Base-by-base conservation (phyloP, 2,329 filamentous ascomycete genomes). In the Neodidymelliopsis sp. region DNA sequence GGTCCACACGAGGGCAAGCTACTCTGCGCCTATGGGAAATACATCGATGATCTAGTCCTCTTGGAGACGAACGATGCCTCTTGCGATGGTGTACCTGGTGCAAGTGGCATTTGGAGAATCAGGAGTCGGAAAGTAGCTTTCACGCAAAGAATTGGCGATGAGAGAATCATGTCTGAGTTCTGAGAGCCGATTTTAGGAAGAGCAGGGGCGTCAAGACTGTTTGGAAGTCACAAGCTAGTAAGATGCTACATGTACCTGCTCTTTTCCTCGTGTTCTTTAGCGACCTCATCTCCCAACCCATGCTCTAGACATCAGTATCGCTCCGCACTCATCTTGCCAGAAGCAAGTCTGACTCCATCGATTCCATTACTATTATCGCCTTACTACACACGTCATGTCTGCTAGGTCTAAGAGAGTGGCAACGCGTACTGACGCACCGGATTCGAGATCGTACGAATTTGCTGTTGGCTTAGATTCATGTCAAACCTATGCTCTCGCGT, bases 21-120 rank as follows among this genome's bases (percentile, higher is more conserved):
- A 28, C 63, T 76, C 2, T 73, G 71, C 19, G 75, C 75, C 12
- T 77, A 73, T 48, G 75, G 75, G 8, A 72, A 61, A 43, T 77
- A 77, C 45, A 54, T 67, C 4, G 76, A 77, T 49, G 60, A 69
- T 27, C 51, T 77, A 7, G 59, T 73, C 1, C 54, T 67, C 20
- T 39, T 66, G 16, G 55, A 56, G 27, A 55, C 57, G 15, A 56
- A 53, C 11, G 49, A 51, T 4, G 61, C 52, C 7, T 57, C 66
- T 34, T 51, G 31, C 10, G 67, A 71, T 34, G 66, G 66, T 10
- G 62, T 70, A 25, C 60, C 60, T 19, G 74, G 74, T 10, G 71
- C 73, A 20, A 73, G 67, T 36, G 74, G 74, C 0, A 49, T 67
- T 12, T 78, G 75, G 75, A 59, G 70, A 44, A 73, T 77, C 22